Evolutionary conservation across 2,329 filamentous ascomycete species (phyloP), one percentile per base, ranked within the genome.

Genomic region (Leptographium radiaticola): DNA sequence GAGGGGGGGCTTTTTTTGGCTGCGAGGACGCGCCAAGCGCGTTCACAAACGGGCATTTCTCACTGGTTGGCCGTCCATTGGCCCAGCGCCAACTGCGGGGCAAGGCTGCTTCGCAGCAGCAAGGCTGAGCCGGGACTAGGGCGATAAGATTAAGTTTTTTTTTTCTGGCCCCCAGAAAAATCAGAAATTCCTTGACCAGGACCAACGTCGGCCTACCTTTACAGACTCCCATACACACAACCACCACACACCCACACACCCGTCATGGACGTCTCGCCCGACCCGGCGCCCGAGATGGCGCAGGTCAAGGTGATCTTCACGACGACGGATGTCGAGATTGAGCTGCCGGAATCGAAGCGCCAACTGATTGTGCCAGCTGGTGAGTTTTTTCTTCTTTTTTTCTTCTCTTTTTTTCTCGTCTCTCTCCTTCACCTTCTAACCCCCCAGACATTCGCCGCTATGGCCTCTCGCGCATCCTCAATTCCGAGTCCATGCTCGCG

Each of bases 401-500:
- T 2, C 43, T 9, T 13, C 34, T 33, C 4, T 18, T 33, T 18
- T 18, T 7, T n/a, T 13, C 12, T 18, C 6, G 1, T 42, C 7
- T 31, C 20, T 7, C 18, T 40, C 34, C 20, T 8, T 18, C 34
- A 16, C 11, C 42, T 40, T 2, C 25, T 34, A 6, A n/a, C 25
- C 15, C 1, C 34, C 13, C 57, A 80, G 81, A 84, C 60, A 80
- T 86, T 62, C 80, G 81, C 65, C 78, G 83, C 63, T 85, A 85
- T 78, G 82, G 81, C 61, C 74, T 86, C 53, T 86, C 82, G 18
- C 76, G 81, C 56, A 81, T 86, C 57, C 75, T 86, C 65, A 86
- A 86, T 68, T 85, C 83, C 62, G 79, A 83, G 72, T 80, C 80
- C 38, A 84, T 86, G 77, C 81, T 86, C 67, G 74, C 77, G 65